A percentile compares a stretch with the other conserved stretches of the same genome.
These are phyloP conservation scores for Fusarium sulawesiense DNA, from an alignment of 2,329 filamentous ascomycete genomes.

Conservation along the genomic window DNA sequence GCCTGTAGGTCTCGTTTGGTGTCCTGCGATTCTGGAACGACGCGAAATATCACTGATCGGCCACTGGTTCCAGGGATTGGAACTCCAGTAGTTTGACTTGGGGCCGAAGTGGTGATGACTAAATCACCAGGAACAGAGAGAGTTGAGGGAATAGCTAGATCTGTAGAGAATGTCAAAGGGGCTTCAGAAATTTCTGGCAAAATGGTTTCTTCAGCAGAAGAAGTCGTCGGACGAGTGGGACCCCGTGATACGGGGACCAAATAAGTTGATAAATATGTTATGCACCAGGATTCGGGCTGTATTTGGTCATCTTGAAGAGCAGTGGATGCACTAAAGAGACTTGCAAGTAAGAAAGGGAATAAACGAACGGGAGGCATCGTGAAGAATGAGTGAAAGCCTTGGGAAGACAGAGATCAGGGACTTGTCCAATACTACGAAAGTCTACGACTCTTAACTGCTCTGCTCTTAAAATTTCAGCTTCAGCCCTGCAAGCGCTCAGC, in stretches of 20 bases:
- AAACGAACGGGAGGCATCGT: background rate
- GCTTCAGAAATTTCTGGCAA: too few species aligned
- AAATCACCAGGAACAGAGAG: background rate
- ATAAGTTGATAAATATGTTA: background rate
- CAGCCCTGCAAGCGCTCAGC: too few species aligned
- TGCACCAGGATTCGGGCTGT: background rate
- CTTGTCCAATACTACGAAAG: too few species aligned
- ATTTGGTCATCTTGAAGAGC: background rate
- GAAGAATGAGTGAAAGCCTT: background rate
- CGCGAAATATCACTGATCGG: background rate
- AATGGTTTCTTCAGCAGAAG: background rate
- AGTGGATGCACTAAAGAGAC: background rate
- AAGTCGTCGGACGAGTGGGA: background rate
- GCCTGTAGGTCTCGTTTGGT: too few species aligned
- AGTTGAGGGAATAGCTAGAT: background rate
- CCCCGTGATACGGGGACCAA: background rate
- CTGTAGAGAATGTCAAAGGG: background rate
- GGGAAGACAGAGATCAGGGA: too few species aligned
- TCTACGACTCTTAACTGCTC: too few species aligned
- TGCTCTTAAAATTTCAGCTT: too few species aligned
- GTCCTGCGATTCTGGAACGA: background rate
- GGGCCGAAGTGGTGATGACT: background rate
- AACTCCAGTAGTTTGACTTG: background rate
- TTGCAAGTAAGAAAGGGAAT: background rate
- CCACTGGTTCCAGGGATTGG: background rate